phyloP scores from a whole-genome alignment of 345 rosid species.

The Murraya paniculata region DNA sequence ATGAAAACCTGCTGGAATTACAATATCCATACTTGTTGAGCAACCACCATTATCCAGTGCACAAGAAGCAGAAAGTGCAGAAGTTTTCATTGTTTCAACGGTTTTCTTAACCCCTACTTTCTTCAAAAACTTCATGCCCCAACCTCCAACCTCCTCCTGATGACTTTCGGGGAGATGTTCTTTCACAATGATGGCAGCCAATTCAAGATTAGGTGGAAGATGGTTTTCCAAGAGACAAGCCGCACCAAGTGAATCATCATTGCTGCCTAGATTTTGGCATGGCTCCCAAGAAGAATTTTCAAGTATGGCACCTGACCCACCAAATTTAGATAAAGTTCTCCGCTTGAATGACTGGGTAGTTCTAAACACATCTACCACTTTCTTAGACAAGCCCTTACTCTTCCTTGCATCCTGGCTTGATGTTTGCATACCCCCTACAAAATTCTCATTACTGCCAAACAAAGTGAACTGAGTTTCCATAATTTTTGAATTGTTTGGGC shows the following conservation, averaged over 20 bases:
- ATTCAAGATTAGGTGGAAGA: constrained; percentile 69
- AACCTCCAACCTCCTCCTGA: constrained; percentile 60
- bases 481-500: constrained; percentile 41
- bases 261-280: constrained; percentile 33
- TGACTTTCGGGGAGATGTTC: constrained; percentile 37
- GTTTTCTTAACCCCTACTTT: constrained; percentile 35
- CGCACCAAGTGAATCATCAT: constrained; percentile 31
- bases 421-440: constrained; percentile 28
- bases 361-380: constrained; percentile 61
- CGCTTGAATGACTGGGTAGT: constrained; percentile 46
- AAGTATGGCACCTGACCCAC: constrained; percentile 43
- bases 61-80: constrained; percentile 26
- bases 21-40: constrained; percentile 56
- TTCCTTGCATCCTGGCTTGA: constrained; percentile 32
- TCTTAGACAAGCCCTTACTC: constrained; percentile 63
- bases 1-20: constrained; percentile 86
- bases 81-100: constrained; percentile 18
- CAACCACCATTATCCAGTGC: constrained; percentile 26
- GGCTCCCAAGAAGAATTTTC: constrained; percentile 54
- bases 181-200: constrained; percentile 73
- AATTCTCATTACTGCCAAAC: constrained; percentile 47
- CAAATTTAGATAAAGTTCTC: constrained; percentile 55
- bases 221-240: constrained; percentile 38
- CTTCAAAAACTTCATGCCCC: constrained; percentile 92
- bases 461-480: constrained; percentile 80